phyloP scores from a whole-genome alignment of 2,329 filamentous ascomycete genomes.

The Scorias spongiosa region DNA sequence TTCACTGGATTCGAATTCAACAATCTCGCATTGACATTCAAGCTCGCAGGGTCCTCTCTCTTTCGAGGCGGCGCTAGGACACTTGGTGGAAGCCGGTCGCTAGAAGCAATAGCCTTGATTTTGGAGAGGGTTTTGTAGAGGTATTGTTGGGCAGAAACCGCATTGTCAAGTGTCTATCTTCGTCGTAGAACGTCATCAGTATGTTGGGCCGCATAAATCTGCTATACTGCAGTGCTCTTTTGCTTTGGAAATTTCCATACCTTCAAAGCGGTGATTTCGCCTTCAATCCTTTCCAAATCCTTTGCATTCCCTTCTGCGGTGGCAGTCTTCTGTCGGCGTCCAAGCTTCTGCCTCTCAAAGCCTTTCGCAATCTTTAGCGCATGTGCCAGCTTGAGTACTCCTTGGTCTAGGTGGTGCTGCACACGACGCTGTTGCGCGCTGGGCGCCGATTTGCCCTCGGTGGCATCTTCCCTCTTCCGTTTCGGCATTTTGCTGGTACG shows the following conservation, averaged over 20 bases:
- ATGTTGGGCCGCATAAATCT: too few relatives aligned
- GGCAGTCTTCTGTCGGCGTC: slow-evolving; percentile 44
- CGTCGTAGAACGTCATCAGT: not conserved
- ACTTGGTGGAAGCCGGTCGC: slow-evolving; percentile 25
- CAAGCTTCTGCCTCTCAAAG: slow-evolving; percentile 62
- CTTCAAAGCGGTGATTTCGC: slow-evolving; percentile 45
- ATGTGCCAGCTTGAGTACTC: slow-evolving; percentile 45
- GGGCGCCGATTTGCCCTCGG: slow-evolving; percentile 1
- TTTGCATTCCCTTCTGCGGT: slow-evolving; percentile 28
- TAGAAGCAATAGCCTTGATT: slow-evolving; percentile 41
- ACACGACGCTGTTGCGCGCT: slow-evolving; percentile 27
- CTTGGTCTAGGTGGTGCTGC: slow-evolving; percentile 36
- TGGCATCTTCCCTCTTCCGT: slow-evolving; percentile 13
- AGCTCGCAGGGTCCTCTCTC: slow-evolving; percentile 26
- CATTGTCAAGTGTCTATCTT: slow-evolving; percentile 34
- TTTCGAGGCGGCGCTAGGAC: not conserved
- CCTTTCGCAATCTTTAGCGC: slow-evolving; percentile 60
- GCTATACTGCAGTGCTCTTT: too few relatives aligned
- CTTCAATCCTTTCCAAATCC: slow-evolving; percentile 44
- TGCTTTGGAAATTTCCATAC: slow-evolving; percentile 16
- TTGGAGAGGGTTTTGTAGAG: slow-evolving; percentile 41
- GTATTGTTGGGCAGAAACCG: slow-evolving; percentile 35
- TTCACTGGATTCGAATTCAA: slow-evolving; percentile 46
- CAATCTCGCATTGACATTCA: slow-evolving; percentile 44
- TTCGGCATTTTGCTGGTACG: slow-evolving; percentile 14